Evolutionary conservation across 108 stramenopile genomes (phyloP), one percentile per base, ranked within the genome.

Genomic region (Parmales sp.): DNA sequence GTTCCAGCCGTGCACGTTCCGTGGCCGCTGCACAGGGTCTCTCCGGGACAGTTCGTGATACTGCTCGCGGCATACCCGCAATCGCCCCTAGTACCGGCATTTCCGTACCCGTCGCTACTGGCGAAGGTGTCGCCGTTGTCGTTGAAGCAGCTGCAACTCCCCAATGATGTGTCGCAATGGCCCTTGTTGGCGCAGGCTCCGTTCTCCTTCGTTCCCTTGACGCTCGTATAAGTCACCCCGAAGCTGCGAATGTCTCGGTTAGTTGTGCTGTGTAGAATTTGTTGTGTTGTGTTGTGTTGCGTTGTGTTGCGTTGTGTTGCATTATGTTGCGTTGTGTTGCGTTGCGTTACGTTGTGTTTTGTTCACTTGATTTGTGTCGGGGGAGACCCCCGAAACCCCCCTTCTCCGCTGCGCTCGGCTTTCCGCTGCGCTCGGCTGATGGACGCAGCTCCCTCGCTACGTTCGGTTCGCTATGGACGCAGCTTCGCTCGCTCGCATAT

Each of bases 201-300:
- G 68, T 76, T 54, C 39, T 80, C 80, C 44, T 80, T 80, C 0
- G 78, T 80, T 2, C 80, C 80, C 38, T 75, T 80, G 39, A 76
- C 45, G 16, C 72, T 70, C 19, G 22, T 19, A 48, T 38, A 72
- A 2, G 11, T n/a, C 6, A 37, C 4, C 41, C 50, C 19, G 51
- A n/a, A n/a, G n/a, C n/a, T n/a, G n/a, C n/a, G n/a, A n/a, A n/a
- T n/a, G n/a, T n/a, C n/a, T n/a, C n/a, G n/a, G n/a, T n/a, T n/a
- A n/a, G n/a, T n/a, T n/a, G n/a, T n/a, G n/a, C n/a, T n/a, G n/a
- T 70, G 39, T 39, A 38, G 11, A 7, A 43, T 18, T n/a, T n/a
- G n/a, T n/a, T n/a, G n/a, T n/a, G n/a, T n/a, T n/a, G n/a, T n/a
- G n/a, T n/a, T n/a, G n/a, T n/a, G n/a, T n/a, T n/a, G n/a, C n/a